These are phyloP conservation scores for Sphagnum contortum DNA, from an alignment of 225 moss, liverwort and hornwort genomes.

Conservation along the genomic window DNA sequence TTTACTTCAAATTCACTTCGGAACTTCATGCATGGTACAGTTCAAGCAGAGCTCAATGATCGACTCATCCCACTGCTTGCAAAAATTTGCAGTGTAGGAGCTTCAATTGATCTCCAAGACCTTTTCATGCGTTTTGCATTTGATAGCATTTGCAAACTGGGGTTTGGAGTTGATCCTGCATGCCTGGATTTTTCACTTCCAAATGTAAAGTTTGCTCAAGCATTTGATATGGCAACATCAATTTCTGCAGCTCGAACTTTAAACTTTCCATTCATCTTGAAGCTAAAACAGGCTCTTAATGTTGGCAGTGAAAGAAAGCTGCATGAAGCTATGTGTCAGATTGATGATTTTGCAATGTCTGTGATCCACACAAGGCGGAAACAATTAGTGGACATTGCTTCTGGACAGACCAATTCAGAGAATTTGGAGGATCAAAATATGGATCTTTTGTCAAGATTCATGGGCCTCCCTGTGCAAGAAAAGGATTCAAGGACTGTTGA, in stretches of 20 bases:
- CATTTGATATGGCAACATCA: slow-evolving; percentile 25
- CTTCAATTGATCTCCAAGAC: slow-evolving; percentile 12
- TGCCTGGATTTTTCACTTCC: slow-evolving; percentile 24
- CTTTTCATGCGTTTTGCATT: slow-evolving; percentile 19
- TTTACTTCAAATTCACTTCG: slow-evolving; percentile 23
- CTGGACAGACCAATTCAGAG: background rate
- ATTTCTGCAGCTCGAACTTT: slow-evolving; percentile 8
- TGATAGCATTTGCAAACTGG: slow-evolving; percentile 29
- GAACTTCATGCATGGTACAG: slow-evolving; percentile 13
- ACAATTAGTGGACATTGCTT: background rate
- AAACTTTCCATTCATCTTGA: slow-evolving; percentile 15
- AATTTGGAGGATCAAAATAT: slow-evolving; percentile 1
- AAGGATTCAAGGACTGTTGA: background rate
- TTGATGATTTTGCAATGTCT: slow-evolving; percentile 25
- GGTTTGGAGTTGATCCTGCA: slow-evolving; percentile 31
- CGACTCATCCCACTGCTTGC: slow-evolving; percentile 17
- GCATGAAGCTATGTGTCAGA: slow-evolving; percentile 12
- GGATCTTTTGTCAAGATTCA: slow-evolving; percentile 30
- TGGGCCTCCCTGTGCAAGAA: slow-evolving; percentile 15
- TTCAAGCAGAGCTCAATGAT: slow-evolving; percentile 9
- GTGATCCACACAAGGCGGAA: slow-evolving; percentile 22
- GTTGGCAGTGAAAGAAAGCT: slow-evolving; percentile 19
- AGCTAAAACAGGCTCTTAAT: slow-evolving; percentile 12
- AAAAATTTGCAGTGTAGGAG: background rate
- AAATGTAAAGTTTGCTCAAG: slow-evolving; percentile 21